Conservation (phyloP, 164 flowering plant species). For the Kalanchoe fedtschenkoi region DNA sequence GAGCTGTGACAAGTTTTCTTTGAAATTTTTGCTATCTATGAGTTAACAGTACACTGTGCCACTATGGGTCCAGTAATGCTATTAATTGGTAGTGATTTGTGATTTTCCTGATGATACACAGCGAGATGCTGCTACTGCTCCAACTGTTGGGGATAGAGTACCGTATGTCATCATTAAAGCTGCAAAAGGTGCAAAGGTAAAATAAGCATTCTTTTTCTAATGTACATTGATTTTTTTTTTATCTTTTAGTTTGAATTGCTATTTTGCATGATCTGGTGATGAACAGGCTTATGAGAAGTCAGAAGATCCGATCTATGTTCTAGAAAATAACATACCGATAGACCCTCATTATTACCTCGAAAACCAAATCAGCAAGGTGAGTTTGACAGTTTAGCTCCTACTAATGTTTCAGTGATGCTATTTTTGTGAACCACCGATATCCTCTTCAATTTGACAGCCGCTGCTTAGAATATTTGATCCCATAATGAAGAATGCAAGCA, state of each 20-base stretch:
- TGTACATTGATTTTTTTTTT: not conserved
- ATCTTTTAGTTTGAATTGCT: not conserved
- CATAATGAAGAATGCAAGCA: slow-evolving; percentile 85
- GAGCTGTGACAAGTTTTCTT: no score
- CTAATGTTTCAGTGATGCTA: not conserved
- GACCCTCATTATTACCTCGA: slow-evolving; percentile 91
- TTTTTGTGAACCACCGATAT: not conserved
- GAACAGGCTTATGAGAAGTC: slow-evolving; percentile 93
- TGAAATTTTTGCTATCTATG: no score
- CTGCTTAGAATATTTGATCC: slow-evolving; percentile 92
- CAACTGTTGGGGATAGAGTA: slow-evolving; percentile 97
- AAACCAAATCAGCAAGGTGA: slow-evolving; percentile 89
- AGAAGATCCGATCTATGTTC: slow-evolving; percentile 95
- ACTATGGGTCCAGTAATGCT: not conserved
- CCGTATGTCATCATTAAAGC: slow-evolving; percentile 96
- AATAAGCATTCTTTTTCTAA: not conserved
- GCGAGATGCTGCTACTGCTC: slow-evolving; percentile 99
- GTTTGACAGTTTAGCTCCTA: slow-evolving; percentile 5
- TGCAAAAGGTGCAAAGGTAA: slow-evolving; percentile 97
- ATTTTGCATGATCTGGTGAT: slow-evolving; percentile 7
- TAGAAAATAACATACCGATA: slow-evolving; percentile 93
- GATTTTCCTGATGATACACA: slow-evolving; percentile 19
- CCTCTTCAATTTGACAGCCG: slow-evolving; percentile 42
- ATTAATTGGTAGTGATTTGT: not conserved
- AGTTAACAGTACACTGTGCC: no score